Percentiles rank a stretch among this genome's conserved stretches.
Evolutionary conservation across 1,284 basidiomycete species (phyloP).

Genomic region (Moniliophthora roreri): DNA sequence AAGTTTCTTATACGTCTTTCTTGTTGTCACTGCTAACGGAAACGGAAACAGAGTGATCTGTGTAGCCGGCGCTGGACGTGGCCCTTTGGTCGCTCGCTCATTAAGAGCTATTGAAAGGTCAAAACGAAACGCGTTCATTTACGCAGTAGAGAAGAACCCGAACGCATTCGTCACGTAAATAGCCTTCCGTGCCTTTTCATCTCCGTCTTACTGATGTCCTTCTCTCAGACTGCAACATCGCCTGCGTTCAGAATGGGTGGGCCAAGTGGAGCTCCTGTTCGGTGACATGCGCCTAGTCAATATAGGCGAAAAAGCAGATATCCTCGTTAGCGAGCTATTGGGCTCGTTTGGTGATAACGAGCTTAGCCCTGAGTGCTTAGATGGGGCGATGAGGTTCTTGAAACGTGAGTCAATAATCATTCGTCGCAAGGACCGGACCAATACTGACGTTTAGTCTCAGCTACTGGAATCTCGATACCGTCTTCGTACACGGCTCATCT

Average conservation of each 20-base stretch:
- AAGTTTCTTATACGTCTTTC: no score
- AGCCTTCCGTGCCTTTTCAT: slow-evolving; percentile 8
- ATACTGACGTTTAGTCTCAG: slow-evolving; percentile 36
- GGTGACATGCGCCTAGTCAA: slow-evolving; percentile 92
- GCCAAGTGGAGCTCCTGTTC: slow-evolving; percentile 78
- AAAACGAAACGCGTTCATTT: slow-evolving; percentile 65
- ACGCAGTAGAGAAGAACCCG: slow-evolving; percentile 96
- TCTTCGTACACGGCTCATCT: slow-evolving; percentile 94
- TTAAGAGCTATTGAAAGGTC: slow-evolving; percentile 79
- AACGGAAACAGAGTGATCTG: slow-evolving; percentile 87
- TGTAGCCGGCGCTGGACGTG: slow-evolving; percentile 94
- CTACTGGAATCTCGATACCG: slow-evolving; percentile 93
- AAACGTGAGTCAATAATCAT: slow-evolving; percentile 70
- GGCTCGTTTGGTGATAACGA: slow-evolving; percentile 99
- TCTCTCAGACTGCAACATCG: slow-evolving; percentile 74
- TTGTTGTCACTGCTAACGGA: no score
- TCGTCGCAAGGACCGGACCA: slow-evolving; percentile 1
- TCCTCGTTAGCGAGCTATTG: slow-evolving; percentile 93
- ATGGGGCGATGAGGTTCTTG: slow-evolving; percentile 91
- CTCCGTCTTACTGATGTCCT: slow-evolving; percentile 16
- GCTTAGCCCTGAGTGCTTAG: slow-evolving; percentile 95
- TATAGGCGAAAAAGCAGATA: slow-evolving; percentile 86
- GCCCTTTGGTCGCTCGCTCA: slow-evolving; percentile 89
- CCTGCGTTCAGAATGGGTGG: slow-evolving; percentile 81
- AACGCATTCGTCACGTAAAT: slow-evolving; percentile 90